Base-by-base conservation (phyloP, 2,329 filamentous ascomycete genomes). In the Pestalotiopsis sp. region DNA sequence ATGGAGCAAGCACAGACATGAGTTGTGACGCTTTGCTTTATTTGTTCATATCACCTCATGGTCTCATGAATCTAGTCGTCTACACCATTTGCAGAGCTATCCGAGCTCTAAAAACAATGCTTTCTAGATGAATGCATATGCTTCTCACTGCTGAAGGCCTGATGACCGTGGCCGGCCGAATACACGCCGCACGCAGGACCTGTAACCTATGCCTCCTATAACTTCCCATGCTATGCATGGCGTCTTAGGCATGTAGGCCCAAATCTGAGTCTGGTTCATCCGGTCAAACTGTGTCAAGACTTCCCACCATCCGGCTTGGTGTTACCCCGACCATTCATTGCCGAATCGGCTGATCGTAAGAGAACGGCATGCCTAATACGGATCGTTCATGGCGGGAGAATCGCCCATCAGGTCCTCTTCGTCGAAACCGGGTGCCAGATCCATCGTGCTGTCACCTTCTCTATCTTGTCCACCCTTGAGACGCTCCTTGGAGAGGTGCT, bases 351-450 rank as follows among this genome's bases (percentile, higher is more conserved):
- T 36, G 31, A 4, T 45, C 2, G 17, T 6, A 45, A 45, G 2
- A 36, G 7, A 36, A 9, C 31, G 31, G 31, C 31, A 36, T 36
- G 7, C 31, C 31, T 62, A 39, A 5, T 25, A 36, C 39, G 25
- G 20, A 5, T 65, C 62, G 64, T 45, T 25, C 64, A 39, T 57
- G 27, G 68, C 49, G 6, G 61, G 59, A 56, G 81, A 67, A 17
- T 83, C 87, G 13, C 83, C 84, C 88, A 90, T 90, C 27, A 90
- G 76, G 71, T 90, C 88, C 75, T 90, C 88, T n/a, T 90, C 87
- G 67, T 89, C 87, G 49, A 88, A 79, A 64, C 84, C 80, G 13
- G 80, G 76, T 31, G 86, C 83, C 69, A 87, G 87, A 56, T 79
- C 80, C 31, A 81, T 68, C 2, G 73, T 71, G n/a, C 73, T 69